Base-by-base conservation (phyloP, 179 eudicot species). In the Beta macrorhiza region DNA sequence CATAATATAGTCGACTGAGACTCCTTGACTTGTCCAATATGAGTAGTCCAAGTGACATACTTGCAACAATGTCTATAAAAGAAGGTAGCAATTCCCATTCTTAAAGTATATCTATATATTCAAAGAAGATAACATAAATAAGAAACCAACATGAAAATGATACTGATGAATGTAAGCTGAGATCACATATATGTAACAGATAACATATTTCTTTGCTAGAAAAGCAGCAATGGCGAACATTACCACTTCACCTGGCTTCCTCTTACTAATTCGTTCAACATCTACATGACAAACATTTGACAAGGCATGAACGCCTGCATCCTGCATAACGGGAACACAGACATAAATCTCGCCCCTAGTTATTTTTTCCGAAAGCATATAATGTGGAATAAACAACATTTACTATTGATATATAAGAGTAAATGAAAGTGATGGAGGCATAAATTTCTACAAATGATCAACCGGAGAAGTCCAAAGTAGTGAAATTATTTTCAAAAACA, bases 251-350 rank as follows among this genome's bases (percentile, higher is more conserved):
- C 97, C 99, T 80, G 98, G 99, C 85, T 87, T 96, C 84, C 98
- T 90, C 85, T 92, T 96, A 87, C 99, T 96, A 80, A 88, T 85
- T 17, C 99, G 93, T 86, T 92, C 92, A 74, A 91, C 93, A 86
- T 96, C 99, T 45, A 96, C 94, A 89, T 96, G 99, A 80, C 97
- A 96, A 67, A 94, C 98, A 91, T 96, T 96, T 80, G 99, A 92
- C 65, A 94, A 85, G 80, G 98, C 99, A 87, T 96, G 99, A 74
- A 96, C 99, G 58, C 99, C 99, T 44, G 98, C 86, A 90, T 96
- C 99, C 99, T 96, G 89, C 80, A 85, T 51, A 87, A 57, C 17
- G 55, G 45, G 8, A 67, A 64, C 37, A 70, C 11, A 72, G n/a
- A 22, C 74, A 70, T 72, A 56, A 68, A 37, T n/a, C 1, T 67